Evolutionary conservation across 1,284 basidiomycete species (phyloP).

Genomic region (Trametes sp.): DNA sequence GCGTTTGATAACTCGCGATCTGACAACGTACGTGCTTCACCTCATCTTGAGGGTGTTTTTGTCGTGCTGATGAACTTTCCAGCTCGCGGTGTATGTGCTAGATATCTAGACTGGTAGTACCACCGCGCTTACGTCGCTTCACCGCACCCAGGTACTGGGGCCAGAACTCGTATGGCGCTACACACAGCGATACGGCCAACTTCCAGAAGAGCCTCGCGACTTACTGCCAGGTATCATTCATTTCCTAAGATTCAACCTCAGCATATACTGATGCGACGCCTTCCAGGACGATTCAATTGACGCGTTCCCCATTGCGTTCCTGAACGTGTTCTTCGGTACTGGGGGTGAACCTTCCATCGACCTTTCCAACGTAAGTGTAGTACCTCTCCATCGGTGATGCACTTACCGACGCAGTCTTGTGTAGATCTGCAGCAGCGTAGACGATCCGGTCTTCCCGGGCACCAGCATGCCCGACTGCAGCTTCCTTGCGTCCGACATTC

Average conservation of each 20-base stretch:
- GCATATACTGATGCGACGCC: not conserved
- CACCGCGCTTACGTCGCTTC: not conserved
- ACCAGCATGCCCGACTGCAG: slow-evolving; percentile 64
- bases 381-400: not conserved
- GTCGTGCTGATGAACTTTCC: not conserved
- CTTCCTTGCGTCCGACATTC: slow-evolving; percentile 61
- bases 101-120: not conserved
- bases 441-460: slow-evolving; percentile 56
- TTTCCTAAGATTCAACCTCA: not conserved
- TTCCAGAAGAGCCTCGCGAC: slow-evolving; percentile 58
- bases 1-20: slow-evolving; percentile 37
- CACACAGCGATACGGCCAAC: slow-evolving; percentile 51
- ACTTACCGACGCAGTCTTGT: not conserved
- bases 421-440: slow-evolving; percentile 57
- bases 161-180: slow-evolving; percentile 66
- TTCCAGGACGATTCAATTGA: slow-evolving; percentile 58
- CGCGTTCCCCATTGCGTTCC: slow-evolving; percentile 65
- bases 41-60: not conserved
- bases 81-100: slow-evolving; percentile 8
- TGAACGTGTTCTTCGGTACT: slow-evolving; percentile 61
- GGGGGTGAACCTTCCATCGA: slow-evolving; percentile 66
- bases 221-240: slow-evolving; percentile 56
- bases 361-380: slow-evolving; percentile 59
- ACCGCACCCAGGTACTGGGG: slow-evolving; percentile 16
- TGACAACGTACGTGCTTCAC: slow-evolving; percentile 38